Base-by-base conservation (phyloP, 306 rosid genomes). In the Astragalus membranaceus region DNA sequence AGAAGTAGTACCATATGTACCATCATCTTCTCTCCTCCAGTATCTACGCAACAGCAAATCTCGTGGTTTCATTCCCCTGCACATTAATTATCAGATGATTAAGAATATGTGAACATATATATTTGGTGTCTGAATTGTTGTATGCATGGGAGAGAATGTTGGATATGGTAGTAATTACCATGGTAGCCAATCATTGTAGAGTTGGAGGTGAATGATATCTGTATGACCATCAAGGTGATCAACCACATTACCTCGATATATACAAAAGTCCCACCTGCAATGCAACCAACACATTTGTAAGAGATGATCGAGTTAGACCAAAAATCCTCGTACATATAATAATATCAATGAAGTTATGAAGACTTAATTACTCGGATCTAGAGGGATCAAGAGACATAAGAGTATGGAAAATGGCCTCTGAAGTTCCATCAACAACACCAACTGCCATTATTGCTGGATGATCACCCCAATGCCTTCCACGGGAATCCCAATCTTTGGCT, bases 1-100 rank as follows among this genome's bases (percentile, higher is more conserved):
- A 26, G 30, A 29, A 26, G 17, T 12, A 29, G 3, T 81, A 92
- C 98, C 96, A 69, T 92, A 92, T 83, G 98, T 88, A 65, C 98
- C 98, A 83, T 90, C 96, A 10, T 92, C 96, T 75, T 92, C 96
- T 70, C 98, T 85, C 80, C 98, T 92, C 98, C 98, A 92, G 42
- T 92, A 92, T 42, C 98, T 96, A 13, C 83, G 74, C 69, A 92
- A 4, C 50, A 92, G 67, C 35, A 92, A 80, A 88, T 92, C 98
- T 80, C 98, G 71, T 59, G 82, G 82, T 65, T 75, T 77, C 96
- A 88, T 92, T 42, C 98, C 90, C 98, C 98, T 92, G 76, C 10
- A 37, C 30, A 26, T 26, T 6, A n/a, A 77, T 10, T 6, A 79
- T 10, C 76, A 23, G n/a, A 69, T 56, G 61, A 39, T 6, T 56